Base-by-base conservation (phyloP, 148 eudicot genomes). In the Fagopyrum tataricum region DNA sequence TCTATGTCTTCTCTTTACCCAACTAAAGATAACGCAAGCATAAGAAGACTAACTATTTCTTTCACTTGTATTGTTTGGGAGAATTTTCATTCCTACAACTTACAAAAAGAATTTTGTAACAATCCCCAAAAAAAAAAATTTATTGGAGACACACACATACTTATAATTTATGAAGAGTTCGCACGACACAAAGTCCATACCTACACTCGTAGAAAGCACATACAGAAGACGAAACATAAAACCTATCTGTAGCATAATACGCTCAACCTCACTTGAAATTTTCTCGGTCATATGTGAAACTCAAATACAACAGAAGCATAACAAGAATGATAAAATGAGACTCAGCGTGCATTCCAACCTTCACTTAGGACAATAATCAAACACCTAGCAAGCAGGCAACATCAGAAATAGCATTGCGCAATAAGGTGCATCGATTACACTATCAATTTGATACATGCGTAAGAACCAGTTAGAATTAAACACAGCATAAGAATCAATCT, bases 311-410 rank as follows among this genome's bases (percentile, higher is more conserved):
- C 24, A n/a, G 4, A n/a, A 17, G 23, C 5, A 17, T 15, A 15
- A 5, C 1, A 21, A 58, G 4, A 26, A 61, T 24, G 6, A 24
- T 24, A 24, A 39, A 12, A 1, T 12, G 13, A 11, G 31, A 26
- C 24, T 55, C 26, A 20, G 62, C 20, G 11, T 7, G 20, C 5
- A 51, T 1, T 2, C 4, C 6, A 3, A 14, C 10, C 39, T 61
- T 61, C 67, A 13, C n/a, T 17, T 61, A 61, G 67, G 67, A 26
- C 67, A 24, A 24, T 61, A 26, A 61, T 61, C 67, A 26, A 26
- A 61, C 67, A 61, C 41, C 11, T 61, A 61, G 13, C 42, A 17
- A 17, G 41, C 67, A 61, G 21, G 12, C 67, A 61, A 61, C 13
- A 12, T 61, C 67, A 61, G 67, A 11, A 24, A 40, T 15, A 56